Percentiles rank a stretch among this genome's conserved stretches.
Conservation (phyloP, 169 alveolate genomes). For the Theileria parva region DNA sequence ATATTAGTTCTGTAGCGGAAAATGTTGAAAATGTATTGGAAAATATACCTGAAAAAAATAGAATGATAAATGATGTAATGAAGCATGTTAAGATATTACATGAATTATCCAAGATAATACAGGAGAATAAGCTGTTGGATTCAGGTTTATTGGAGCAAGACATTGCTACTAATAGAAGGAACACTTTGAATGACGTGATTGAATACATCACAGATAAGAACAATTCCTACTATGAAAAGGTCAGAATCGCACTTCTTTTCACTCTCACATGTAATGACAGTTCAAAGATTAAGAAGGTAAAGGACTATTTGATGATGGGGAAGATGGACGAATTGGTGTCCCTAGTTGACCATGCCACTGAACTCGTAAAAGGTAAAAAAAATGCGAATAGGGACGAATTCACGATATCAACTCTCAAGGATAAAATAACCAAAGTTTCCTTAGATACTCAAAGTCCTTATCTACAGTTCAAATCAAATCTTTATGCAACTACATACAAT, state of each 20-base stretch:
- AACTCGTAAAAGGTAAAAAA: slow-evolving; percentile 26
- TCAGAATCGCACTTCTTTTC: slow-evolving; percentile 35
- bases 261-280: slow-evolving; percentile 24
- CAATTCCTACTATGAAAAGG: slow-evolving; percentile 34
- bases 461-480: slow-evolving; percentile 51
- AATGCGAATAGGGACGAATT: background rate
- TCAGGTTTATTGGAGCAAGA: slow-evolving; percentile 62
- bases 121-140: slow-evolving; percentile 31
- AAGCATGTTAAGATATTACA: slow-evolving; percentile 61
- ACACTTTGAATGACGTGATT: slow-evolving; percentile 43
- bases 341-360: slow-evolving; percentile 28
- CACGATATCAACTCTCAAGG: slow-evolving; percentile 13
- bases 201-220: slow-evolving; percentile 27
- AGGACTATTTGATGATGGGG: slow-evolving; percentile 53
- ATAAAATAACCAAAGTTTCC: background rate
- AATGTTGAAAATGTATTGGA: slow-evolving; percentile 60
- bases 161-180: slow-evolving; percentile 36
- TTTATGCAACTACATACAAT: slow-evolving; percentile 16
- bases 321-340: slow-evolving; percentile 35
- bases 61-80: slow-evolving; percentile 49
- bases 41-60: slow-evolving; percentile 48
- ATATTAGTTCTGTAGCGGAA: slow-evolving; percentile 6
- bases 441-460: slow-evolving; percentile 50
- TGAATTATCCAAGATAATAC: slow-evolving; percentile 50
- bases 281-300: slow-evolving; percentile 39